Percentiles rank a stretch among this genome's conserved stretches.
Evolutionary conservation across 306 rosid species (phyloP).

Genomic region (Clitoria ternatea): DNA sequence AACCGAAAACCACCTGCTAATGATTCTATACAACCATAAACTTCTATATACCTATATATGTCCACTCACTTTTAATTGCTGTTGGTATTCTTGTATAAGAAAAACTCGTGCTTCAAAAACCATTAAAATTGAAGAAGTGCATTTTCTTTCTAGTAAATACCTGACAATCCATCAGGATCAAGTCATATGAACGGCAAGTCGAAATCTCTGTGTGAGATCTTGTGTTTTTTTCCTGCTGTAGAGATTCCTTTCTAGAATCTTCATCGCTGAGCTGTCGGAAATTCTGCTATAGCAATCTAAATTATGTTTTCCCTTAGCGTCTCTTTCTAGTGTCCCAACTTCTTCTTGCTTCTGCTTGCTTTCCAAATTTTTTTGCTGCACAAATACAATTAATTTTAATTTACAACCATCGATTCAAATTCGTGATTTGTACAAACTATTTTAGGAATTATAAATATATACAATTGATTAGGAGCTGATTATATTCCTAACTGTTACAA

Average conservation of each 20-base stretch:
- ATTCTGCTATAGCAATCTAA: background rate
- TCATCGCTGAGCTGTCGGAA: constrained; percentile 10
- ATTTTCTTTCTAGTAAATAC: too few species aligned
- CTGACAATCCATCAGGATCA: too few species aligned
- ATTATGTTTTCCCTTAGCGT: background rate
- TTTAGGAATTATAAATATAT: too few species aligned
- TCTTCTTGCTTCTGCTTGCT: background rate
- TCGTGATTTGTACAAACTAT: too few species aligned
- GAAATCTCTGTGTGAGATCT: constrained; percentile 38
- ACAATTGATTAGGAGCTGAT: too few species aligned
- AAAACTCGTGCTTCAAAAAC: background rate
- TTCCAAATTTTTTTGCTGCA: background rate
- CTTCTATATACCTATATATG: background rate
- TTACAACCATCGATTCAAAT: too few species aligned
- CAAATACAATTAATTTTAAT: too few species aligned
- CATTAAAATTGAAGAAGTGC: background rate
- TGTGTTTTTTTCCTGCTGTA: constrained; percentile 15
- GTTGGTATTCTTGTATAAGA: background rate
- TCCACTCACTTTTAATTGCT: background rate
- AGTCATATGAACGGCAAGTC: constrained; percentile 29
- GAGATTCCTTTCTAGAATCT: constrained; percentile 7
- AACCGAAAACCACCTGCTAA: too few species aligned
- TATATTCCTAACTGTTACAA: too few species aligned
- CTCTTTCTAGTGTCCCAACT: background rate
- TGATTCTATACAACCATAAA: too few species aligned